Base-by-base conservation (phyloP, 768 basidiomycete species). In the Tricholoma matsutake region DNA sequence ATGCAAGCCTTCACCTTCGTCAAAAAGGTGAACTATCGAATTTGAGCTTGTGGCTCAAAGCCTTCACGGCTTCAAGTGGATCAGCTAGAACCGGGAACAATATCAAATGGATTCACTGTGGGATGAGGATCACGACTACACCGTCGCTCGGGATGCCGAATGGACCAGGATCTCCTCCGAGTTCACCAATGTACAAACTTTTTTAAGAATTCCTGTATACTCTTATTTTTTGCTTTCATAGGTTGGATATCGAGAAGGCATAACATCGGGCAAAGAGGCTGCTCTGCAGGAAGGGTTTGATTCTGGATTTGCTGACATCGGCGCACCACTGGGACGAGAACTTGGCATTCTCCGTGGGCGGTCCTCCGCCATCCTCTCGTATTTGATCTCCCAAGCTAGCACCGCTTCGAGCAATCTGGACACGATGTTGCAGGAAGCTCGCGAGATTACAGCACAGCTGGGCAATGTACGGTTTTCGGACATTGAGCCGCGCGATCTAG, bases 161-260 rank as follows among this genome's bases (percentile, higher is more conserved):
- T 92, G 90, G 91, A 70, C 77, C 14, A 88, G 80, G 64, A 79
- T 92, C 57, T 83, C 88, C 0, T 79, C 80, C 1, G 83, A 86
- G 35, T 92, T 91, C 71, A 87, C 85, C 18, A 91, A 88, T 67
- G 91, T 90, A 73, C 53, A 80, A 60, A 5, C n/a, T 45, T 11
- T 47, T 14, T 52, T 10, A 45, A 22, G 22, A 3, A 10, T 25
- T 32, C 20, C 18, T 54, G 57, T n/a, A 22, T 29, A 49, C 16
- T 39, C 20, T 43, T 54, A 52, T 56, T 47, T 13, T n/a, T 25
- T 1, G 25, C 37, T 55, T 54, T 10, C 18, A 41, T 66, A 97
- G 96, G 86, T 86, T 16, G 96, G 96, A 2, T 98, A 98, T 69
- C 86, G 96, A n/a, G 96, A 98, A 75, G 96, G 96, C 6, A 96